These are phyloP conservation scores for Lepiota venenata DNA, from an alignment of 768 basidiomycete genomes.

Conservation along the genomic window DNA sequence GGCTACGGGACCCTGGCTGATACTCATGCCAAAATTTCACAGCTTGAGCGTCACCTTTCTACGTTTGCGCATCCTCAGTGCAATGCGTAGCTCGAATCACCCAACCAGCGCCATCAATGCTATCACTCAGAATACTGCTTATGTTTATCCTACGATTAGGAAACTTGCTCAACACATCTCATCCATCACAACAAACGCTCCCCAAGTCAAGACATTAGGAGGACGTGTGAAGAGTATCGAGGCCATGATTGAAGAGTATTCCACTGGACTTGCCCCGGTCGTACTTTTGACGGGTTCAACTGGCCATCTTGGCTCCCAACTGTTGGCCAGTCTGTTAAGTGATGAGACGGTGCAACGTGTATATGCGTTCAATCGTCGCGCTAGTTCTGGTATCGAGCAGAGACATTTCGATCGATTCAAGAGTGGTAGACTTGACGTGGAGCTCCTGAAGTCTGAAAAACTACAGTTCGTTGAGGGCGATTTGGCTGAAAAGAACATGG, in stretches of 20 bases:
- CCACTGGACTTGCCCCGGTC: slow-evolving; percentile 11
- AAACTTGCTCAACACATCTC: slow-evolving; percentile 20
- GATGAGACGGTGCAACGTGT: slow-evolving; percentile 19
- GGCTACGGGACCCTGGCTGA: neutral
- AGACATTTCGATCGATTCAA: slow-evolving; percentile 26
- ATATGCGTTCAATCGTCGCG: slow-evolving; percentile 30
- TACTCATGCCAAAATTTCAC: neutral
- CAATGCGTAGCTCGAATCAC: slow-evolving; percentile 22
- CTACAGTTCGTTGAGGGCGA: slow-evolving; percentile 33
- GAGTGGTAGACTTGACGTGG: slow-evolving; percentile 26
- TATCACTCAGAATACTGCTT: slow-evolving; percentile 27
- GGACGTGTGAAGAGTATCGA: slow-evolving; percentile 22
- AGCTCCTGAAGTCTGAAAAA: slow-evolving; percentile 26
- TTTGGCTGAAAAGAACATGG: slow-evolving; percentile 22
- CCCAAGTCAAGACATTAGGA: neutral
- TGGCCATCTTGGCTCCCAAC: slow-evolving; percentile 34
- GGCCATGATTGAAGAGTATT: slow-evolving; percentile 39
- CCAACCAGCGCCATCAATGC: slow-evolving; percentile 19
- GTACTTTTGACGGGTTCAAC: slow-evolving; percentile 39
- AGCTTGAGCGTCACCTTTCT: slow-evolving; percentile 26
- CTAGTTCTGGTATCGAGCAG: slow-evolving; percentile 8
- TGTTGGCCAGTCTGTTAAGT: slow-evolving; percentile 25
- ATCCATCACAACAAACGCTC: slow-evolving; percentile 10
- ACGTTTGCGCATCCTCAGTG: slow-evolving; percentile 30
- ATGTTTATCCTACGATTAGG: slow-evolving; percentile 25